These are phyloP conservation scores for Talaromyces sp. DNA, from an alignment of 2,329 filamentous ascomycete genomes.

Conservation along the genomic window DNA sequence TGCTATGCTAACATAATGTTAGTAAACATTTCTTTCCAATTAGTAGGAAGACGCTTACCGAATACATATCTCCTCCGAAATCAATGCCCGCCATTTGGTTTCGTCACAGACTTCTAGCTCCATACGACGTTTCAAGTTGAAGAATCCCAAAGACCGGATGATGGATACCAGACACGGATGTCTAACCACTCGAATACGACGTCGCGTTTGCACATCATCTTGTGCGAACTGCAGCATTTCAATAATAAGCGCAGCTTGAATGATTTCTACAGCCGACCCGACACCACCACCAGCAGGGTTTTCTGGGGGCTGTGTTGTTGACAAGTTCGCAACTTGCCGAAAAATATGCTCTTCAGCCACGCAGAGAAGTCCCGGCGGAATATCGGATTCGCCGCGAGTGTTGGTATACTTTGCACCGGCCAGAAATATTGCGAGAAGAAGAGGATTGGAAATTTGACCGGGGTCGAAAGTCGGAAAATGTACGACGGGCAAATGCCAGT, in stretches of 20 bases:
- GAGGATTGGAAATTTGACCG: conserved; percentile 18
- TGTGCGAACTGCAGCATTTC: conserved; percentile 29
- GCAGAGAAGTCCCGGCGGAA: conserved; percentile 20
- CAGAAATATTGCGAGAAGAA: conserved; percentile 24
- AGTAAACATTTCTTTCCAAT: background rate
- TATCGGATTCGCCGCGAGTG: conserved; percentile 14
- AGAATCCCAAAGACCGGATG: conserved; percentile 23
- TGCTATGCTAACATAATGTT: conserved; percentile 16
- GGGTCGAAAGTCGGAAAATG: conserved; percentile 28
- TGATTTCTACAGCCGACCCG: conserved; percentile 17
- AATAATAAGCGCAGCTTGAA: conserved; percentile 26
- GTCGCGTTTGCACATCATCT: conserved; percentile 22
- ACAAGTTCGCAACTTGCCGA: conserved; percentile 19
- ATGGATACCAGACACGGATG: conserved; percentile 26
- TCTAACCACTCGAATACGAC: conserved; percentile 26
- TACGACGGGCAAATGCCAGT: conserved; percentile 27
- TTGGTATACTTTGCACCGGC: conserved; percentile 23
- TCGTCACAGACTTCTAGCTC: conserved; percentile 12
- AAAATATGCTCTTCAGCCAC: conserved; percentile 28
- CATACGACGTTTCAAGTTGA: conserved; percentile 19
- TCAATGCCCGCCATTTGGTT: conserved; percentile 16
- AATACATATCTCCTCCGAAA: conserved; percentile 25
- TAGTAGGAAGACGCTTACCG: conserved; percentile 9
- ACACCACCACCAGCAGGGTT: conserved; percentile 7
- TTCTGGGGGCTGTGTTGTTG: conserved; percentile 12